These are phyloP conservation scores for Pythium phragmiticola DNA, from an alignment of 352 stramenopile species.

Conservation along the genomic window DNA sequence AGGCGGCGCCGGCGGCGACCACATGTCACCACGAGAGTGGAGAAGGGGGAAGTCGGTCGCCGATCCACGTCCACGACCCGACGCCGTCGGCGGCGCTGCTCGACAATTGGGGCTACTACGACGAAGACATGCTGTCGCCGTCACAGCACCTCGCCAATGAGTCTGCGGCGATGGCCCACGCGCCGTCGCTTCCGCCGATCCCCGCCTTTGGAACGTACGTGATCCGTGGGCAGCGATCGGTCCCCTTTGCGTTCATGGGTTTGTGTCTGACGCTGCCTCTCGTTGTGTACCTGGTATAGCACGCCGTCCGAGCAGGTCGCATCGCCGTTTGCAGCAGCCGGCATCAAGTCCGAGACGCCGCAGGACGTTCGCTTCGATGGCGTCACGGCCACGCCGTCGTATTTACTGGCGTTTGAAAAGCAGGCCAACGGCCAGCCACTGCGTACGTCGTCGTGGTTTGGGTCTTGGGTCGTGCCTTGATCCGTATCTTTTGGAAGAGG, in stretches of 20 bases:
- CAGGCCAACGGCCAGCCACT: conserved; percentile 20
- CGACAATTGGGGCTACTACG: conserved; percentile 38
- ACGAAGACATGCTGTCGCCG: conserved; percentile 30
- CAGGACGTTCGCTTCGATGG: not conserved
- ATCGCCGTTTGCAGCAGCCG: not conserved
- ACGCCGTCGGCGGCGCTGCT: conserved; percentile 28
- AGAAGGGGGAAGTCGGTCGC: not conserved
- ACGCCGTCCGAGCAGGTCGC: not conserved
- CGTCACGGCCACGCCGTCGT: not conserved
- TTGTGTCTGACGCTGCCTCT: too few species aligned
- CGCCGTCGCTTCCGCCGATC: not conserved
- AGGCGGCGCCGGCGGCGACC: too few species aligned
- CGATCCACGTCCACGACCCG: conserved; percentile 7
- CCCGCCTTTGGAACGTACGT: not conserved
- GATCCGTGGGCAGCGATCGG: not conserved
- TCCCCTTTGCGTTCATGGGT: too few species aligned
- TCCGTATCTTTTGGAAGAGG: not conserved
- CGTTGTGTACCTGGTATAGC: not conserved
- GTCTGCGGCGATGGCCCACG: not conserved
- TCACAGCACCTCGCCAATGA: not conserved
- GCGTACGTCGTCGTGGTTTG: conserved; percentile 10
- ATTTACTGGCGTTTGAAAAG: conserved; percentile 8
- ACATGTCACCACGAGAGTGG: not conserved
- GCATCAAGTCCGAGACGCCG: not conserved
- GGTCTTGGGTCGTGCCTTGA: not conserved